A percentile compares a stretch with the other conserved stretches of the same genome.
These are phyloP conservation scores for Poa annua DNA, from an alignment of 176 grass and related monocot genomes.

Conservation along the genomic window DNA sequence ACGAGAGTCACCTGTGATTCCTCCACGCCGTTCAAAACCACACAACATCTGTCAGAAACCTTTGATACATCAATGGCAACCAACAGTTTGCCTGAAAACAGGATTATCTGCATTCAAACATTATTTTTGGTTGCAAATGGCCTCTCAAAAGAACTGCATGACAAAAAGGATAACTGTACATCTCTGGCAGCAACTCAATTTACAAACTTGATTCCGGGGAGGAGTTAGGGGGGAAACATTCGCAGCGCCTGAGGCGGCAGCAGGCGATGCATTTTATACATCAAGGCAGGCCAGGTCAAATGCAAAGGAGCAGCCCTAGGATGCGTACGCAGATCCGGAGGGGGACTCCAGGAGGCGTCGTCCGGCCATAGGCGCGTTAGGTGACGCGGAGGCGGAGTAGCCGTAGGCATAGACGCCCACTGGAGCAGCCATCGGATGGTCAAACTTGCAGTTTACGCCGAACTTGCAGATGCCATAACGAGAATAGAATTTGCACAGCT, in stretches of 20 bases:
- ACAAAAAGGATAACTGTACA: constrained; percentile 62
- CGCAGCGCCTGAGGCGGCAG: constrained; percentile 20
- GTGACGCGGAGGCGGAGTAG: constrained; percentile 52
- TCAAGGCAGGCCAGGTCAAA: constrained; percentile 49
- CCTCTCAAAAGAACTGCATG: constrained; percentile 41
- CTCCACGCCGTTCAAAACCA: neutral
- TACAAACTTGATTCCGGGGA: constrained; percentile 72
- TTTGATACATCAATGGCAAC: neutral
- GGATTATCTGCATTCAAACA: constrained; percentile 21
- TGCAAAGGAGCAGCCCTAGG: constrained; percentile 37
- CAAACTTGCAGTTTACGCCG: constrained; percentile 93
- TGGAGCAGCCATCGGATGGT: constrained; percentile 87
- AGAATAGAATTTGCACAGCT: constrained; percentile 93
- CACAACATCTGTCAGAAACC: neutral
- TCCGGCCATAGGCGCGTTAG: constrained; percentile 51
- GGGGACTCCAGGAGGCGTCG: constrained; percentile 62
- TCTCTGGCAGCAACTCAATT: constrained; percentile 77
- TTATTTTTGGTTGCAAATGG: constrained; percentile 31
- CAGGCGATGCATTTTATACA: constrained; percentile 56
- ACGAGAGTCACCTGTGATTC: neutral
- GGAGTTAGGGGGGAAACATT: constrained; percentile 46
- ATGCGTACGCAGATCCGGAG: constrained; percentile 46
- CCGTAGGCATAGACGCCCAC: constrained; percentile 79
- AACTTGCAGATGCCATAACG: constrained; percentile 99
- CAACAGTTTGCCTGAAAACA: constrained; percentile 1